Evolutionary conservation across 306 rosid species (phyloP), one percentile per base, ranked within the genome.

Genomic region (Rosa multiflora): DNA sequence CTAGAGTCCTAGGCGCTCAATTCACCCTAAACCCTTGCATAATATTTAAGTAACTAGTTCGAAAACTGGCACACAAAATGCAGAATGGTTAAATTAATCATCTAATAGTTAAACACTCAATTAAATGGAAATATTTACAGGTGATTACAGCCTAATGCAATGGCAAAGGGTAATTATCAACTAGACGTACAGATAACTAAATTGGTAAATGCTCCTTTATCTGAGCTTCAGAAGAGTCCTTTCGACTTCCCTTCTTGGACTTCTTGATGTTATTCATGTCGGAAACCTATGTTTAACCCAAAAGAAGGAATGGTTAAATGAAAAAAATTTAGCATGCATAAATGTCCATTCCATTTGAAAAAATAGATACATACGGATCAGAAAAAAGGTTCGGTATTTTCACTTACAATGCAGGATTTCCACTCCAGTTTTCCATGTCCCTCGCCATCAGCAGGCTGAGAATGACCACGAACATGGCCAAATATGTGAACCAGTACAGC

Each of bases 321-420:
- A 43, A 76, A 78, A 76, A 59, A 53, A 1, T 5, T n/a, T n/a
- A 14, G 17, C 42, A 14, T 20, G n/a, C 44, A 20, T 35, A 13
- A 23, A 1, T 23, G 12, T 7, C 29, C 47, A 49, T 59, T 72
- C 14, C 58, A 32, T 13, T 43, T 67, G 63, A 42, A 84, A 58
- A 6, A 37, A 77, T 21, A 26, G 4, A 5, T 11, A 55, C 6
- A 18, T 37, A 14, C 15, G 40, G 51, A 52, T 23, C 20, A 23
- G 44, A 55, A 48, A 67, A 78, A 53, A 2, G 70, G 10, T 73
- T 26, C 53, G 67, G 70, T 12, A 35, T 74, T 76, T 55, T 69
- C 40, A 84, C 98, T 88, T 84, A 91, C 99, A 15, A 91, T 93
- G 89, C 82, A 77, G 70, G 99, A 93, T 83, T 95, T 93, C 98